Evolutionary conservation across 352 stramenopile species (phyloP), one percentile per base, ranked within the genome.

Genomic region (Phytophthora crassamura): DNA sequence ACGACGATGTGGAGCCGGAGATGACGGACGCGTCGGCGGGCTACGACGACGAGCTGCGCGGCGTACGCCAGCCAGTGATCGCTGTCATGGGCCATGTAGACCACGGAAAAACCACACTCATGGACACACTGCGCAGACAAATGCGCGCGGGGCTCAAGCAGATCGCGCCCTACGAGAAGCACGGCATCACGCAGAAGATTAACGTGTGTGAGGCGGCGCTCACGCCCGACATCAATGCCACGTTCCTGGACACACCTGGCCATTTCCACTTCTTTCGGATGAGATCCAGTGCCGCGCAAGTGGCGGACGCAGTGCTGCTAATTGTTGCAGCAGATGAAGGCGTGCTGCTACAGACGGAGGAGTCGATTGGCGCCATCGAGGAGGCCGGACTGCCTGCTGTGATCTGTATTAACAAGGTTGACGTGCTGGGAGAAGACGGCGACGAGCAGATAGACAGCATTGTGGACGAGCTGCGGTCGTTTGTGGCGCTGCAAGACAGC

Each of bases 81-180:
- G 98, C 97, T 8, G 98, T 99, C 36, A 99, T 99, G 97, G 98
- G 98, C 35, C 98, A 99, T 74, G 98, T 99, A 20, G 98, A 99
- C 84, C 98, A 99, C 78, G 98, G 98, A 65, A 99, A 99, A 76
- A 99, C 98, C 10, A 99, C 96, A n/a, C 78, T 99, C 11, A 89
- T 99, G 46, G 98, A 99, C 76, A 86, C 88, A n/a, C 84, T 99
- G 54, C 83, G 98, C 9, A 52, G 64, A 16, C 52, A 81, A 28
- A 76, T 64, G 57, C 91, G 90, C 36, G 16, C 25, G 1, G 46
- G 45, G 2, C 25, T 68, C 2, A 74, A 69, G 45, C 49, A 67
- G 41, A 93, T 99, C 20, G 97, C 97, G 15, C 83, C 88, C 12
- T 89, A 82, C 39, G 98, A 99, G 76, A 89, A 95, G 6, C 97